A percentile compares a stretch with the other conserved stretches of the same genome.
Evolutionary conservation across 78 protist genomes (phyloP).

Genomic region (Mastigamoeba balamuthi): DNA sequence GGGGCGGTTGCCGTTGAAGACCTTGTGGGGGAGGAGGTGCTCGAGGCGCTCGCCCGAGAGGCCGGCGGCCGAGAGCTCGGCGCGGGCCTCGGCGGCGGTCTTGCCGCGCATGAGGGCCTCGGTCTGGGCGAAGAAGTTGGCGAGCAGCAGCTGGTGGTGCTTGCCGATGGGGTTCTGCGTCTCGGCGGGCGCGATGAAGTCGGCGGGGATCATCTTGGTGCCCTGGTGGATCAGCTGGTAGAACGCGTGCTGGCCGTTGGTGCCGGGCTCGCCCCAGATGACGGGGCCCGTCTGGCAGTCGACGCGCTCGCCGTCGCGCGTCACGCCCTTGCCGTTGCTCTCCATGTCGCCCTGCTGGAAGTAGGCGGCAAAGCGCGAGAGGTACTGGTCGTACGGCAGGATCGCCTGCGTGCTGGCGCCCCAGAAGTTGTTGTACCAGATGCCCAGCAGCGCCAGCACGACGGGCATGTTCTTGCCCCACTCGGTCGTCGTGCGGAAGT

Average conservation of each 20-base stretch:
- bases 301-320: constrained; percentile 35
- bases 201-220: constrained; percentile 80
- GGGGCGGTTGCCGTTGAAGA: constrained; percentile 87
- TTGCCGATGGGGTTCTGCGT: constrained; percentile 56
- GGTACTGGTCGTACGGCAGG: constrained; percentile 92
- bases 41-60: constrained; percentile 28
- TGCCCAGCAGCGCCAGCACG: constrained; percentile 65
- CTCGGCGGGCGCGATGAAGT: constrained; percentile 71
- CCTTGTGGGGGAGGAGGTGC: constrained; percentile 58
- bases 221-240: constrained; percentile 86
- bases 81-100: constrained; percentile 43
- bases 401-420: constrained; percentile 77
- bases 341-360: constrained; percentile 84
- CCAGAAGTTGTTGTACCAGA: constrained; percentile 91
- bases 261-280: constrained; percentile 97
- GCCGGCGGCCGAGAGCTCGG: constrained; percentile 48
- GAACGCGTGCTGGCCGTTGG: constrained; percentile 97
- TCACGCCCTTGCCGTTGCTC: constrained; percentile 51
- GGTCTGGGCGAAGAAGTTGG: constrained; percentile 92
- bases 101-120: constrained; percentile 93
- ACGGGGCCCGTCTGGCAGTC: constrained; percentile 76
- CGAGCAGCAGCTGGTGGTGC: constrained; percentile 80
- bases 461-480: constrained; percentile 73
- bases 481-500: constrained; percentile 69
- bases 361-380: constrained; percentile 90